Evolutionary conservation across 2,329 filamentous ascomycete genomes (phyloP), one percentile per base, ranked within the genome.

Genomic region (Esteya vermicola): DNA sequence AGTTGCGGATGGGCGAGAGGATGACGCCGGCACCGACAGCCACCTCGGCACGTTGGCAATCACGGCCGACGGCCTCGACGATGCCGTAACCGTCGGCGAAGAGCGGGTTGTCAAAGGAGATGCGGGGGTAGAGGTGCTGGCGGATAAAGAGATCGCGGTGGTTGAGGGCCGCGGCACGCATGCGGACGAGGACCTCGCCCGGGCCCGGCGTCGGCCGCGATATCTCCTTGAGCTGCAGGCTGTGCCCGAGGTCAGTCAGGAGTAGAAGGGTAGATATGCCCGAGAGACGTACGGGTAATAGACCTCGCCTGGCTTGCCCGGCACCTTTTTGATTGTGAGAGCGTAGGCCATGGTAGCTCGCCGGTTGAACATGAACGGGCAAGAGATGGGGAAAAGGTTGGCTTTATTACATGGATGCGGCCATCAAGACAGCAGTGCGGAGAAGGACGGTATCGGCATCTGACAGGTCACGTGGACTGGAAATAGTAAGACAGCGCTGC

Each of bases 71-170:
- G 5, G 67, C 63, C 23, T 78, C 69, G 4, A 96, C 84, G 42
- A 72, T 64, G 40, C 88, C 89, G 50, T 72, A 78, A 47, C 85
- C 89, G 56, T 96, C 89, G 44, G 86, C 77, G 21, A 93, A 71
- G 32, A 96, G 64, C 1, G 89, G 85, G 6, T 78, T 67, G 44
- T 73, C 70, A 58, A 93, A 93, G 12, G 81, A 80, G 39, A 85
- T 81, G 50, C 75, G 81, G 0, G 89, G 89, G 65, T 96, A 96
- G 31, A 93, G 75, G 54, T 88, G 81, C 58, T 91, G 86, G 40
- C 89, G 83, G 60, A 93, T 82, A 64, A 95, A 96, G 50, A 93
- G 75, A 59, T 96, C 91, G 51, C 88, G 82, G 64, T 96, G 91
- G 65, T 96, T 96, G 38, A 96, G 76, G 13, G 89, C 81, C 1